Base-by-base conservation (phyloP, 768 basidiomycete species). In the Lentinula sp. region DNA sequence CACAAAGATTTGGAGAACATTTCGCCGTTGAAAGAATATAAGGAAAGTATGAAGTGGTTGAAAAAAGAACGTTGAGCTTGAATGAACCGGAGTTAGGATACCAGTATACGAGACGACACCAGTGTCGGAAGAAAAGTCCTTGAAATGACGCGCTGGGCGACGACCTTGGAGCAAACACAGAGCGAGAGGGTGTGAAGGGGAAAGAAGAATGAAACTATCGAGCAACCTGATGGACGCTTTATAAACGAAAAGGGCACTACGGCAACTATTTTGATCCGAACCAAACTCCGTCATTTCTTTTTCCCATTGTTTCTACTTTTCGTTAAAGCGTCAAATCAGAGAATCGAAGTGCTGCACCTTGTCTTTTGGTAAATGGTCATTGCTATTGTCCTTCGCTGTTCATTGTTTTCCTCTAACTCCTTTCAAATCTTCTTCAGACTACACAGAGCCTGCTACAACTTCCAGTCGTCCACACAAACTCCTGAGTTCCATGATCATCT, bases 1-100 rank as follows among this genome's bases (percentile, higher is more conserved):
- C 43, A 59, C 10, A 59, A n/a, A 59, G 45, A 49, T 50, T 59
- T 59, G 45, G 57, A 59, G 13, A 59, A 59, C 57, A 59, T 59
- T 59, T 50, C 48, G 57, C 33, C 45, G 57, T 35, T 35, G 20
- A 59, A 59, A 59, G 45, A 46, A 37, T 12, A 43, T 57, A 42
- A 49, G 8, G 42, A 59, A 46, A 13, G 23, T 23, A 57, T 32
- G 33, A 50, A 59, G 57, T 46, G 45, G 45, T 20, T 59, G 46
- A 32, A 59, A 9, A 56, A 56, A 42, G 55, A 56, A 56, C 23
- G 55, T 56, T 56, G 57, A 42, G 56, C 43, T 57, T 43, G 42
- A 28, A 42, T 20, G 37, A 41, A 43, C 45, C 41, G 56, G 46
- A 32, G 35, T 45, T 43, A n/a, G n/a, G n/a, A 43, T 56, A 37